Evolutionary conservation across 129 eudicot species (phyloP), one percentile per base, ranked within the genome.

Genomic region (Centrapalus pauciflorus): DNA sequence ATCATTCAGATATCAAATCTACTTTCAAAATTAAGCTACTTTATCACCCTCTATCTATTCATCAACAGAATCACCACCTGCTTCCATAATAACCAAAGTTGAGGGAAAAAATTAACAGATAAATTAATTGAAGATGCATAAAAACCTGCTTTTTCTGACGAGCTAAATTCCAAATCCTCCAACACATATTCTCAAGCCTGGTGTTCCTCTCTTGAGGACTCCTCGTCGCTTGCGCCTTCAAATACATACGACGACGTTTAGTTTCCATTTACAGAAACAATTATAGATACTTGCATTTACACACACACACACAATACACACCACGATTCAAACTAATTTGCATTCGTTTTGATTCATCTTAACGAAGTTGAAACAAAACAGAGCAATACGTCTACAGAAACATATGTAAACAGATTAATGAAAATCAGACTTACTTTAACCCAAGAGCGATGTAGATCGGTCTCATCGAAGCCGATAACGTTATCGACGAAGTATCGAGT

Each of bases 101-200:
- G 41, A 20, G 21, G 3, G 4, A 2, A 14, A 30, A 17, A 20
- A 73, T 16, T 35, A 32, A 37, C 19, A 32, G 51, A 17, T 28
- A 43, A 21, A 1, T n/a, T 37, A 29, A 43, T 28, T 24, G 0
- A 79, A 12, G 43, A 27, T 17, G 16, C 20, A 30, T 29, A 38
- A 13, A 27, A 55, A 87, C 97, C 99, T 89, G 97, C 78, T 90
- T 94, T 67, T 94, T 94, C 88, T 94, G 99, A 58, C 99, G 90
- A 78, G 99, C 99, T 89, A 94, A 77, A 82, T 94, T 94, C 99
- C 99, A 94, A 79, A 94, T 94, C 82, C 99, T 76, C 99, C 99
- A 94, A 56, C 99, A 89, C 99, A 94, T 89, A 63, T 94, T 94
- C 82, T 94, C 99, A 68, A 94, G 81, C 78, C 99, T 78, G 2